Percentiles rank a stretch among this genome's conserved stretches.
These are phyloP conservation scores for Tylopilus intermedius DNA, from an alignment of 768 basidiomycete genomes.

Conservation along the genomic window DNA sequence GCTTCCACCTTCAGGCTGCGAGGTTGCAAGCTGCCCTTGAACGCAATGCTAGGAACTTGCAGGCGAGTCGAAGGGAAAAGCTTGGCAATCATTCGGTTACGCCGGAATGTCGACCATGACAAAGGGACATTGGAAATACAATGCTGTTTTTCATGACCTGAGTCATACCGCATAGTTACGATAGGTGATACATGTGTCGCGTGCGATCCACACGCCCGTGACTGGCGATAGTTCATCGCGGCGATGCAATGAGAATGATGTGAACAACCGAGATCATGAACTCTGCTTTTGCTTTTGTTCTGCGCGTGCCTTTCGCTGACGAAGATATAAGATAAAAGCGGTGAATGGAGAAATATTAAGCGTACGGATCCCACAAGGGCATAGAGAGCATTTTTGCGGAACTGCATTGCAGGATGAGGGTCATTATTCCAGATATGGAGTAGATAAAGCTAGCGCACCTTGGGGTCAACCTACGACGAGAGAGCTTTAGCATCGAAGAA, in stretches of 20 bases:
- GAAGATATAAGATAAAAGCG: neutral
- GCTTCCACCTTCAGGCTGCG: slow-evolving; percentile 47
- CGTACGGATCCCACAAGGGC: slow-evolving; percentile 74
- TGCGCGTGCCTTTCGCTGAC: slow-evolving; percentile 60
- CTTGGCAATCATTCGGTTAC: slow-evolving; percentile 19
- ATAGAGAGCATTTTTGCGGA: slow-evolving; percentile 76
- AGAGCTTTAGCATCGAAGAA: slow-evolving; percentile 1
- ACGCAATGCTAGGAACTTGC: slow-evolving; percentile 31
- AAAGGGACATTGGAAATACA: slow-evolving; percentile 3
- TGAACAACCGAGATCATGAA: slow-evolving; percentile 29
- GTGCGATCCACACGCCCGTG: slow-evolving; percentile 8
- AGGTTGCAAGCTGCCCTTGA: slow-evolving; percentile 65
- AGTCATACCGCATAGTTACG: slow-evolving; percentile 17
- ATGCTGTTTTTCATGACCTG: slow-evolving; percentile 11
- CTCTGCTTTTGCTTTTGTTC: slow-evolving; percentile 57
- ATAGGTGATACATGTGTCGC: slow-evolving; percentile 21
- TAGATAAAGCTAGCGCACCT: slow-evolving; percentile 42
- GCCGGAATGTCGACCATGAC: slow-evolving; percentile 13
- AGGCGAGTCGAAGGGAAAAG: slow-evolving; percentile 25
- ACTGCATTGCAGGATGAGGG: slow-evolving; percentile 39
- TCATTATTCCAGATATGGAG: neutral
- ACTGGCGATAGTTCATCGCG: slow-evolving; percentile 2
- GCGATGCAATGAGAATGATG: neutral
- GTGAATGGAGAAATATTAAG: slow-evolving; percentile 1
- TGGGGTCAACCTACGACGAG: slow-evolving; percentile 63